phyloP scores from a whole-genome alignment of 2,329 filamentous ascomycete genomes.

The Aureobasidium sp. region DNA sequence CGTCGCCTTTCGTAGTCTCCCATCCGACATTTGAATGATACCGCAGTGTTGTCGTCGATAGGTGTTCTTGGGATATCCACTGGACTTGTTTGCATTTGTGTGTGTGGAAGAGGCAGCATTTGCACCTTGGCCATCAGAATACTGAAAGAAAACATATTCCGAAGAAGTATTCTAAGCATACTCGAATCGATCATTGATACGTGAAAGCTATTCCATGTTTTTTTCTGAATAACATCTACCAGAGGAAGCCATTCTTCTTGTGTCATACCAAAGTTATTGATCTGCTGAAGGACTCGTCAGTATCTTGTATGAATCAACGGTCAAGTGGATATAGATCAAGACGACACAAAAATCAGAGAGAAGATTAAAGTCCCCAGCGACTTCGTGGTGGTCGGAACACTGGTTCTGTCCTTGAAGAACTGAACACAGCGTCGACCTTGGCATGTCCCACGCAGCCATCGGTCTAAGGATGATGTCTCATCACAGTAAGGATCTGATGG shows the following conservation, averaged over 20 bases:
- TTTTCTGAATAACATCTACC: background rate
- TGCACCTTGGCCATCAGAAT: background rate
- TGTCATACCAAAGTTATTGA: background rate
- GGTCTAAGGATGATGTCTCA: constrained; percentile 37
- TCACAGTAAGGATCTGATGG: constrained; percentile 21
- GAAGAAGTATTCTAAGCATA: background rate
- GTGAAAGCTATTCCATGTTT: background rate
- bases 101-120: background rate
- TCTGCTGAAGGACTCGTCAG: background rate
- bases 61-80: fast-evolving
- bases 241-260: background rate
- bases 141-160: background rate
- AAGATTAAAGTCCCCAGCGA: constrained; percentile 22
- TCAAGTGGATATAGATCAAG: background rate
- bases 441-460: constrained; percentile 22
- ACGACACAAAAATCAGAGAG: constrained; percentile 18
- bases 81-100: background rate
- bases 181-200: too few species aligned
- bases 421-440: constrained; percentile 10
- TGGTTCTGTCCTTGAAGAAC: constrained; percentile 10
- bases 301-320: background rate
- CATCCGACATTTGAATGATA: background rate
- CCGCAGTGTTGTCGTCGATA: background rate
- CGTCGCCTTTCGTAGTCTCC: too few species aligned
- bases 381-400: constrained; percentile 11